Percentiles rank a stretch among this genome's conserved stretches.
These are phyloP conservation scores for Russula sp. DNA, from an alignment of 768 basidiomycete genomes.

Conservation along the genomic window DNA sequence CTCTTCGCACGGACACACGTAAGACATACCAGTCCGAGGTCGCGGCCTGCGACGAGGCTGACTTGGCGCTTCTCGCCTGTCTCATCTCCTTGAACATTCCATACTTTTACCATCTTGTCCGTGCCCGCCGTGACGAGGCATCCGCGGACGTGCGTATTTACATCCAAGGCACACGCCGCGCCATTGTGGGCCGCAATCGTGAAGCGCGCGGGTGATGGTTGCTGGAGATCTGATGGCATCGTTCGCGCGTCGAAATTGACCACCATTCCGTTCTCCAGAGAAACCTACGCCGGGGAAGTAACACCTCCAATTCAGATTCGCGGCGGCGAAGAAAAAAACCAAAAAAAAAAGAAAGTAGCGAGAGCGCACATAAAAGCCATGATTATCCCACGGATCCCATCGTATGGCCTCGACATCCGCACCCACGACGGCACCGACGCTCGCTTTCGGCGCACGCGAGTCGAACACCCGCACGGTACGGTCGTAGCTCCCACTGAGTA, in stretches of 20 bases:
- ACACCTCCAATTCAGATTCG: neutral
- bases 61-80: slow-evolving; percentile 60
- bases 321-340: neutral
- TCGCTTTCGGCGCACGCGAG: slow-evolving; percentile 70
- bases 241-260: slow-evolving; percentile 88
- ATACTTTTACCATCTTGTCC: slow-evolving; percentile 93
- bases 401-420: slow-evolving; percentile 89
- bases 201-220: slow-evolving; percentile 66
- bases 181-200: slow-evolving; percentile 93
- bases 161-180: slow-evolving; percentile 79
- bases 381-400: slow-evolving; percentile 94
- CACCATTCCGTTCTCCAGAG: slow-evolving; percentile 90
- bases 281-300: slow-evolving; percentile 48
- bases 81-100: slow-evolving; percentile 76
- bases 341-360: neutral
- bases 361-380: slow-evolving; percentile 72
- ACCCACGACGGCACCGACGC: slow-evolving; percentile 78
- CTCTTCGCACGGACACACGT: neutral
- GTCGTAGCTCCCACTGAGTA: slow-evolving; percentile 92
- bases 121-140: slow-evolving; percentile 91
- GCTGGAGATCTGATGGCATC: slow-evolving; percentile 59
- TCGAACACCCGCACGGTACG: slow-evolving; percentile 94
- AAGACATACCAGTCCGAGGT: slow-evolving; percentile 77
- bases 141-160: slow-evolving; percentile 84
- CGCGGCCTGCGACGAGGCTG: slow-evolving; percentile 77